phyloP scores from a whole-genome alignment of 2,329 filamentous ascomycete genomes.

The Chrysosporium keratinophilum region DNA sequence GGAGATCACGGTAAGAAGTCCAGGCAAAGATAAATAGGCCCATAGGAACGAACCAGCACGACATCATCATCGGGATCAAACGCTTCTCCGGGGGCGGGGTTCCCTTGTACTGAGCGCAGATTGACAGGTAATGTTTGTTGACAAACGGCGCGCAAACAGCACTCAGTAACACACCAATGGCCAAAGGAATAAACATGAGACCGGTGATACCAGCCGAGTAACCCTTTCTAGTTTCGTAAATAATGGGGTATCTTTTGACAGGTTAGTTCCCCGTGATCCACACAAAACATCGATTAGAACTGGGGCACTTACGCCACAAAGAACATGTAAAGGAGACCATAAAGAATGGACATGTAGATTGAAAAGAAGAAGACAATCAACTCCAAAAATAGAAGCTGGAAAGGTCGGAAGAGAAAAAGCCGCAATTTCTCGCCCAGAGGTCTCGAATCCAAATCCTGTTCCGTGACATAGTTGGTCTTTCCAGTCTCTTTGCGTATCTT shows the following conservation, averaged over 20 bases:
- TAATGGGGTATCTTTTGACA: slow-evolving; percentile 38
- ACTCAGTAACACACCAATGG: slow-evolving; percentile 60
- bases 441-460: slow-evolving; percentile 66
- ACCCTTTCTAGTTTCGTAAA: slow-evolving; percentile 71
- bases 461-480: slow-evolving; percentile 59
- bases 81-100: slow-evolving; percentile 66
- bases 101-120: slow-evolving; percentile 54
- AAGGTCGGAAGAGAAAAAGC: slow-evolving; percentile 69
- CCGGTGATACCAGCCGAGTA: slow-evolving; percentile 64
- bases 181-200: slow-evolving; percentile 77
- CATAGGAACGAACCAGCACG: slow-evolving; percentile 61
- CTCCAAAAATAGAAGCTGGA: slow-evolving; percentile 75
- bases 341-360: slow-evolving; percentile 72
- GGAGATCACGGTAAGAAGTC: slow-evolving; percentile 55
- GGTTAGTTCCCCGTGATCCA: slow-evolving; percentile 13
- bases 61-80: slow-evolving; percentile 71
- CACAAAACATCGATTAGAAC: neutral
- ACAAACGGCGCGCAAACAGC: slow-evolving; percentile 59
- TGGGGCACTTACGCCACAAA: slow-evolving; percentile 32
- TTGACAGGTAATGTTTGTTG: slow-evolving; percentile 67
- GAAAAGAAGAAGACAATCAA: slow-evolving; percentile 76
- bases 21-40: slow-evolving; percentile 59
- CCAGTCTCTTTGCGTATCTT: slow-evolving; percentile 62
- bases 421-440: slow-evolving; percentile 57
- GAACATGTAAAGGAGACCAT: slow-evolving; percentile 44